phyloP scores from a whole-genome alignment of 1,284 basidiomycete genomes.

The Ceratorhiza oryzae-sativae region DNA sequence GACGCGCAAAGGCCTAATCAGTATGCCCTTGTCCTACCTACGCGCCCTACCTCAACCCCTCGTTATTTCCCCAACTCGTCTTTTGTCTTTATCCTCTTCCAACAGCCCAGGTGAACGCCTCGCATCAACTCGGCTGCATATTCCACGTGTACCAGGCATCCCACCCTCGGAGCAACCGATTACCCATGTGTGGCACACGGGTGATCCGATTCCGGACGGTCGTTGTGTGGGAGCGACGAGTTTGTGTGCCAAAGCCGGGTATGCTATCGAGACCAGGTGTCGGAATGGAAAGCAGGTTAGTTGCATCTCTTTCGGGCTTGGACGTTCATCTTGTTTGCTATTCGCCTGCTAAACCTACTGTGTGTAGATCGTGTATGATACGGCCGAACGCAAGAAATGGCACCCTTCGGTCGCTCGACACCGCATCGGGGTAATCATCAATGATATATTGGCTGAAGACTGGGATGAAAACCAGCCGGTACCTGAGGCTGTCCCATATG shows the following conservation, averaged over 20 bases:
- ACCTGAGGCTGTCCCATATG: constrained; percentile 49
- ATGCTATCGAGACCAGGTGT: constrained; percentile 81
- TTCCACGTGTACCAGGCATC: constrained; percentile 22
- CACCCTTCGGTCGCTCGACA: constrained; percentile 79
- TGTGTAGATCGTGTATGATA: constrained; percentile 77
- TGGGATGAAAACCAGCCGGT: constrained; percentile 61
- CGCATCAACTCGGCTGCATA: constrained; percentile 82
- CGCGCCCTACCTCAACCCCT: constrained; percentile 55
- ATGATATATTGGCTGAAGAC: constrained; percentile 73
- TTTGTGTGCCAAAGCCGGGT: constrained; percentile 74
- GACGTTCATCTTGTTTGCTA: background rate
- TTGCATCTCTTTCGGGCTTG: background rate
- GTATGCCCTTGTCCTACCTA: background rate
- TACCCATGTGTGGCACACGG: constrained; percentile 86
- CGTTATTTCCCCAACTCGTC: background rate
- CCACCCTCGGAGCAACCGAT: constrained; percentile 58
- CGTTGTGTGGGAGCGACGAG: constrained; percentile 80
- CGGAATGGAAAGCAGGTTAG: constrained; percentile 75
- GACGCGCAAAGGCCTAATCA: background rate
- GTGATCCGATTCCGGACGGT: constrained; percentile 82
- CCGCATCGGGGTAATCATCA: constrained; percentile 76
- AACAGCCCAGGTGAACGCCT: constrained; percentile 88
- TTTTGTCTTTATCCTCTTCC: background rate
- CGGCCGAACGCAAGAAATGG: constrained; percentile 85
- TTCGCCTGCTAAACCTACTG: background rate